Evolutionary conservation across 441 rosid species (phyloP).

Genomic region (Eruca vesicaria): DNA sequence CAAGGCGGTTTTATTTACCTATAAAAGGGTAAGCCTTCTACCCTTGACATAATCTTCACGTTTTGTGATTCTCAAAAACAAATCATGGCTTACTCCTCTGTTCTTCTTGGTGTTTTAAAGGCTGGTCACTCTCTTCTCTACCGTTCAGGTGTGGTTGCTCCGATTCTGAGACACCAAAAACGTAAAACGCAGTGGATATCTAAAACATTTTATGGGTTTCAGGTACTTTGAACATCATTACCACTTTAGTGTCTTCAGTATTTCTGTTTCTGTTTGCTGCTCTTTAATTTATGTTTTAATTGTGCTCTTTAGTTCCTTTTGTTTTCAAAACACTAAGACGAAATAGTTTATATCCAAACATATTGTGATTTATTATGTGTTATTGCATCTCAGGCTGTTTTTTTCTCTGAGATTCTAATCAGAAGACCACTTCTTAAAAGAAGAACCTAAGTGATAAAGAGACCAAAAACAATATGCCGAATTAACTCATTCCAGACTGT

Average conservation of each 20-base stretch:
- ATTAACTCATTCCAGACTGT: background rate
- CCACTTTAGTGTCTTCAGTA: no score
- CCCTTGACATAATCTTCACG: background rate
- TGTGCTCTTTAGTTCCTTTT: no score
- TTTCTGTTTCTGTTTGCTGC: no score
- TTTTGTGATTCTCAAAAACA: background rate
- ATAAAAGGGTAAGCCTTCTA: background rate
- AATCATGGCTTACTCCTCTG: background rate
- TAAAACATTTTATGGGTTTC: no score
- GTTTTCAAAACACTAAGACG: no score
- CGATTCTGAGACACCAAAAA: no score
- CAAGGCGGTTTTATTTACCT: background rate
- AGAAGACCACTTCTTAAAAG: conserved; percentile 85
- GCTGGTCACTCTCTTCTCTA: background rate
- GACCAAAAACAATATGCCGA: background rate
- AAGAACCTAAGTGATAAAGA: conserved; percentile 66
- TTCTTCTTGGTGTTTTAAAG: background rate
- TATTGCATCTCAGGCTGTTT: conserved; percentile 83
- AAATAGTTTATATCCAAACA: no score
- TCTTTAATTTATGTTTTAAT: no score
- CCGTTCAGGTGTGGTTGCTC: no score
- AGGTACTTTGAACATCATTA: no score
- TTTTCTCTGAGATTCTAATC: conserved; percentile 66
- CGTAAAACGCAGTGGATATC: no score
- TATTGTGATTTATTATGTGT: background rate